Evolutionary conservation across 768 basidiomycete genomes (phyloP).

Genomic region (Lyophyllum atratum): DNA sequence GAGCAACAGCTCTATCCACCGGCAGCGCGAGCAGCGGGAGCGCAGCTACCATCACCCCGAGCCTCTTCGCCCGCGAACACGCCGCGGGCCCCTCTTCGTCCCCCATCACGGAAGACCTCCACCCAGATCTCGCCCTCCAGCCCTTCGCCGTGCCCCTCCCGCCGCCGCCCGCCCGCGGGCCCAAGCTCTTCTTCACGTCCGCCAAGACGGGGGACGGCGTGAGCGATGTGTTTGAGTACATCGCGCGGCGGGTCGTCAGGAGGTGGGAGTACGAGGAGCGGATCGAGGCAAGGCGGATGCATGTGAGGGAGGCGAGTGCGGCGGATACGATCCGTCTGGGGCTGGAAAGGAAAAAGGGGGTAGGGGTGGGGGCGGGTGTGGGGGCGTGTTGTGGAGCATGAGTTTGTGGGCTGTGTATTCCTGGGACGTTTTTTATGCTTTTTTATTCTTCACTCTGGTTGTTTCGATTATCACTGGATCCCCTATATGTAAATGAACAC

Average conservation of each 20-base stretch:
- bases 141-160: slow-evolving; percentile 17
- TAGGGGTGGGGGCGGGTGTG: neutral
- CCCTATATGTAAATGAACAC: too few relatives aligned
- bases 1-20: slow-evolving; percentile 29
- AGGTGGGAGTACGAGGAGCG: slow-evolving; percentile 71
- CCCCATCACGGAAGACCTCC: slow-evolving; percentile 10
- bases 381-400: neutral
- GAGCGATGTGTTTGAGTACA: slow-evolving; percentile 72
- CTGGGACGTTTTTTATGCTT: neutral
- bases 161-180: slow-evolving; percentile 50
- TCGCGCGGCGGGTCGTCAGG: slow-evolving; percentile 61
- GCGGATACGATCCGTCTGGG: slow-evolving; percentile 40
- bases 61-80: slow-evolving; percentile 47
- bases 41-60: slow-evolving; percentile 60
- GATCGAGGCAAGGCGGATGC: slow-evolving; percentile 45
- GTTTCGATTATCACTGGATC: neutral
- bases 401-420: neutral
- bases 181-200: slow-evolving; percentile 72
- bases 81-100: slow-evolving; percentile 3
- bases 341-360: neutral
- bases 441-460: neutral
- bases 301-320: slow-evolving; percentile 36
- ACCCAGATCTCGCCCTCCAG: neutral
- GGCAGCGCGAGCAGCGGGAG: slow-evolving; percentile 48
- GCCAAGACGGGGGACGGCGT: slow-evolving; percentile 81